phyloP scores from a whole-genome alignment of 306 rosid species.

The Sesbania bispinosa region DNA sequence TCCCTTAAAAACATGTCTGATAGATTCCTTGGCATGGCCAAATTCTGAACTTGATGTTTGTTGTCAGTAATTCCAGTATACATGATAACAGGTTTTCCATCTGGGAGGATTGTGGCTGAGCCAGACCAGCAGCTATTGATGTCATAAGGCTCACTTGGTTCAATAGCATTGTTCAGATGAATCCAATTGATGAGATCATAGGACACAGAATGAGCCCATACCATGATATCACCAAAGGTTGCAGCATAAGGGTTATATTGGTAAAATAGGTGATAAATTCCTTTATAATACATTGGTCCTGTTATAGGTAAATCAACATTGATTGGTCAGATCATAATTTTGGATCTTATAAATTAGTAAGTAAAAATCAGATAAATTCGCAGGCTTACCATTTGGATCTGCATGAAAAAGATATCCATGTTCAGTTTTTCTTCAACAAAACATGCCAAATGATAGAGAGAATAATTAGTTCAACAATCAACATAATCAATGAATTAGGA shows the following conservation, averaged over 20 bases:
- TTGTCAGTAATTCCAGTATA: slow-evolving; percentile 35
- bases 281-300: slow-evolving; percentile 53
- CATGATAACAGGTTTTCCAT: slow-evolving; percentile 35
- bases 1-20: slow-evolving; percentile 44
- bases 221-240: slow-evolving; percentile 34
- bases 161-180: slow-evolving; percentile 35
- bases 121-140: slow-evolving; percentile 52
- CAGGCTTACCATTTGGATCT: slow-evolving; percentile 38
- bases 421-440: slow-evolving; percentile 9
- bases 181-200: slow-evolving; percentile 49
- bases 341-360: background rate
- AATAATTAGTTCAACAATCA: slow-evolving; percentile 13
- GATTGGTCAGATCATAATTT: background rate
- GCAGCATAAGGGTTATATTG: slow-evolving; percentile 45
- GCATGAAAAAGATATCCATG: slow-evolving; percentile 14
- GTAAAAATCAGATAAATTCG: background rate
- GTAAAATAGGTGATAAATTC: slow-evolving; percentile 46
- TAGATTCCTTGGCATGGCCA: slow-evolving; percentile 41
- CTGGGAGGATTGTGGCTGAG: slow-evolving; percentile 40
- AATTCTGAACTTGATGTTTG: slow-evolving; percentile 38
- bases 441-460: slow-evolving; percentile 4
- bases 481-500: background rate
- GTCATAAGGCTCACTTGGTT: slow-evolving; percentile 42
- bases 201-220: slow-evolving; percentile 51
- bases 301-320: background rate